Percentiles rank a stretch among this genome's conserved stretches.
phyloP scores from a whole-genome alignment of 2,329 filamentous ascomycete genomes.

The Beauveria varroae region DNA sequence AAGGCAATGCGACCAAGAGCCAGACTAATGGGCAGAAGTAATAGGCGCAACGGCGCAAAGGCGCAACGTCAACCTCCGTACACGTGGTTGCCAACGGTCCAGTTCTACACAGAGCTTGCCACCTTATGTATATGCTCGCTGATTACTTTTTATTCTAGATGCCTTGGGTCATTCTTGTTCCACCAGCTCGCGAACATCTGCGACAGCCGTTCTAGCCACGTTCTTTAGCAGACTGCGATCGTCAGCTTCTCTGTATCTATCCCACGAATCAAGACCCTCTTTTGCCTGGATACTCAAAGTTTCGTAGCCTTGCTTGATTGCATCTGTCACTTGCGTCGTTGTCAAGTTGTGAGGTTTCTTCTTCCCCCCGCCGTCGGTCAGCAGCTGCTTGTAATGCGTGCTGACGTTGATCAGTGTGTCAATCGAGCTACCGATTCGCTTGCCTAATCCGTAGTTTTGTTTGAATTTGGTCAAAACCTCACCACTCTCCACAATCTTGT shows the following conservation, averaged over 20 bases:
- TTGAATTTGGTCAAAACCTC: constrained; percentile 77
- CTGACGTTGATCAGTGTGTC: constrained; percentile 77
- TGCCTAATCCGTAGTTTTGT: constrained; percentile 59
- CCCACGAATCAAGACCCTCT: constrained; percentile 81
- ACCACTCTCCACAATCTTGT: constrained; percentile 92
- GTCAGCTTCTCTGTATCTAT: constrained; percentile 78
- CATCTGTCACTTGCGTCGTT: constrained; percentile 73
- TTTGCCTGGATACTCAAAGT: constrained; percentile 85
- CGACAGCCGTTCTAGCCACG: constrained; percentile 71
- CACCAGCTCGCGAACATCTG: constrained; percentile 46
- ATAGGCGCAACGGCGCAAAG: too few species aligned
- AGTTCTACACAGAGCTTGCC: too few species aligned
- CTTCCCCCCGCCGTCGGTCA: constrained; percentile 48
- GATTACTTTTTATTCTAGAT: not conserved
- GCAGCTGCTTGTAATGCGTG: constrained; percentile 77
- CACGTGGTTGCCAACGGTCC: too few species aligned
- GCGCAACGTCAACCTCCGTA: too few species aligned
- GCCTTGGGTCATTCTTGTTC: constrained; percentile 23
- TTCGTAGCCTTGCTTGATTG: constrained; percentile 96
- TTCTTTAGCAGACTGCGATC: constrained; percentile 80
- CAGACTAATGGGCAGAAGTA: too few species aligned
- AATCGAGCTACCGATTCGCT: constrained; percentile 61
- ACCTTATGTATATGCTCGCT: not conserved
- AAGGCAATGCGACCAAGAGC: too few species aligned
- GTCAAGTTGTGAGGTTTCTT: constrained; percentile 62